Base-by-base conservation (phyloP, 371 early-diverging fungal genomes). In the Lichtheimia ornata region DNA sequence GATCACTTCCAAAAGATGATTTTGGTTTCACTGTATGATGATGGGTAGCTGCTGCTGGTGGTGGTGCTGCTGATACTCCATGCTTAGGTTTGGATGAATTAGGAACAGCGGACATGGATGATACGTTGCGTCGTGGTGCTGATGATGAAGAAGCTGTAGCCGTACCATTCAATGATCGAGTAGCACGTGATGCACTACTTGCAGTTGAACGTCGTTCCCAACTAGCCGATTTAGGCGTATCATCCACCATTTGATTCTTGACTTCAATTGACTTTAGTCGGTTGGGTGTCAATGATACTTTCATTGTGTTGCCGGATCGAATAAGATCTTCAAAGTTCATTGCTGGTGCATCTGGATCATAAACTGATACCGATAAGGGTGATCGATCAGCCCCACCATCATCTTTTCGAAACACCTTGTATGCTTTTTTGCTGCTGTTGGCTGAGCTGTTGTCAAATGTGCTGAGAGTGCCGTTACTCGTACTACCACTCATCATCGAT, bases 201-300 rank as follows among this genome's bases (percentile, higher is more conserved):
- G 72, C 56, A 5, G 66, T 70, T 3, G 74, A 74, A 4, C 74
- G 62, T 2, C 74, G 59, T 52, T 77, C 70, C 77, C 77, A 77
- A 9, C 63, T 61, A 9, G 43, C 59, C 0, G 59, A 55, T 12
- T 56, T 47, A 6, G 27, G 43, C 13, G 59, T 50, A 4, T 61
- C 60, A 22, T 58, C 69, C 5, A 24, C 49, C 58, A 51, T 57
- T 18, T 66, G 66, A 52, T 72, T 65, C 43, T 73, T 67, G 53
- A 84, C 72, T 53, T 84, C 84, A 56, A 84, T 84, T 0, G 84
- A 81, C 14, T 74, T 66, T 20, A 84, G 63, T 52, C 84, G 73
- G 57, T 82, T 82, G 15, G 84, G 84, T 11, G 84, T 84, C 25
- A 84, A 63, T 27, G 81, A 77, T 42, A 84, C 79, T 35, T 78